Percentiles rank a stretch among this genome's conserved stretches.
These are phyloP conservation scores for Serpula lacrymans DNA, from an alignment of 768 basidiomycete genomes.

Conservation along the genomic window DNA sequence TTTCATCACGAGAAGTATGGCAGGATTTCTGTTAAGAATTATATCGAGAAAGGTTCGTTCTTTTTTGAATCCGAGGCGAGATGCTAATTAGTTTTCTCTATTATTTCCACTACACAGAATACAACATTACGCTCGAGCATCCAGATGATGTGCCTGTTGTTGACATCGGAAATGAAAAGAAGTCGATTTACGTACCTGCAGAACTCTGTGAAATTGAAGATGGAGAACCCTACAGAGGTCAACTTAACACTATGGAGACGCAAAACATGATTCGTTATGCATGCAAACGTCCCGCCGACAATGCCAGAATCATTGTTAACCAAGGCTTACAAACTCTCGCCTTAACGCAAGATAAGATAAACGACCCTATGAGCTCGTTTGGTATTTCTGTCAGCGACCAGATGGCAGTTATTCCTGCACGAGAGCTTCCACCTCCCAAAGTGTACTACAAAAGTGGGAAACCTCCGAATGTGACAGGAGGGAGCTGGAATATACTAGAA, in stretches of 20 bases:
- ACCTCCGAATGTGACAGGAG: conserved; percentile 45
- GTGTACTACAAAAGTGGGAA: conserved; percentile 51
- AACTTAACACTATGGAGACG: conserved; percentile 59
- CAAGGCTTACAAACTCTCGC: conserved; percentile 60
- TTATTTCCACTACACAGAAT: conserved; percentile 41
- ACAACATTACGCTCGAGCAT: conserved; percentile 47
- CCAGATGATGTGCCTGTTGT: conserved; percentile 53
- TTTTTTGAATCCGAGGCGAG: not conserved
- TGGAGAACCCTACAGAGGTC: conserved; percentile 58
- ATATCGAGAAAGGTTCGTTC: conserved; percentile 59
- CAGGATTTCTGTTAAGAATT: conserved; percentile 55
- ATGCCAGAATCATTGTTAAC: conserved; percentile 54
- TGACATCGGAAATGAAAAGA: conserved; percentile 41
- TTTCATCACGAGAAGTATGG: conserved; percentile 62
- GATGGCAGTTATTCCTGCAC: conserved; percentile 64
- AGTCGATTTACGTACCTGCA: conserved; percentile 51
- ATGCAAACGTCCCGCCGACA: conserved; percentile 57
- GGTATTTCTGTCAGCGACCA: conserved; percentile 49
- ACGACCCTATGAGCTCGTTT: conserved; percentile 47
- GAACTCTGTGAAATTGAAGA: conserved; percentile 67
- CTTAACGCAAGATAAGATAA: conserved; percentile 34
- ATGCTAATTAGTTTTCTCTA: conserved; percentile 1
- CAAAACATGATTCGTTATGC: conserved; percentile 69
- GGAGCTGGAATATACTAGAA: conserved; percentile 74
- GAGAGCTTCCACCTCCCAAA: conserved; percentile 58